These are phyloP conservation scores for Russula brevipes DNA, from an alignment of 768 basidiomycete species.

Conservation along the genomic window DNA sequence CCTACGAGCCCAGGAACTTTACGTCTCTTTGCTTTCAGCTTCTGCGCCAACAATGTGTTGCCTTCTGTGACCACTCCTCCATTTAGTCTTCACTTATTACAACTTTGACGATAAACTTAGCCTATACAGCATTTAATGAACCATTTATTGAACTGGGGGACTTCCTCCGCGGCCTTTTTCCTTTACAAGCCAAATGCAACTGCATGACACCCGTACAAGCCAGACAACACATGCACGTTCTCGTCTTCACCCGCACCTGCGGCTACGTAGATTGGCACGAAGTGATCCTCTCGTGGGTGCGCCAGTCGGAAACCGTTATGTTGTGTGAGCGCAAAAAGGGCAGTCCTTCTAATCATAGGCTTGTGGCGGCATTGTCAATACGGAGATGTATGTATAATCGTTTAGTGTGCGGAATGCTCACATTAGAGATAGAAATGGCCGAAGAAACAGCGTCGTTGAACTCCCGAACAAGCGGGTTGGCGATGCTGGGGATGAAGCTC, in stretches of 20 bases:
- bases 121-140: conserved; percentile 19
- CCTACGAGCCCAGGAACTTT: conserved; percentile 10
- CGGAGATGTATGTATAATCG: background rate
- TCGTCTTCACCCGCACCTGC: conserved; percentile 65
- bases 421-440: conserved; percentile 48
- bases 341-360: conserved; percentile 49
- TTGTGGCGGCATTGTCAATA: conserved; percentile 27
- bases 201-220: conserved; percentile 55
- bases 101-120: conserved; percentile 16
- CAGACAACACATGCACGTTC: conserved; percentile 44
- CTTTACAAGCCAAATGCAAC: conserved; percentile 55
- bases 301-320: conserved; percentile 60
- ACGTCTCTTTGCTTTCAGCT: conserved; percentile 6
- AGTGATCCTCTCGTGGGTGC: conserved; percentile 78
- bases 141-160: conserved; percentile 12
- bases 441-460: conserved; percentile 58
- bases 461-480: conserved; percentile 43
- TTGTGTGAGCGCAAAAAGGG: conserved; percentile 47
- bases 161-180: conserved; percentile 3
- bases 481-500: conserved; percentile 47
- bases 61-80: background rate
- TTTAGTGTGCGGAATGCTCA: conserved; percentile 32
- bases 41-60: background rate
- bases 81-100: conserved; percentile 9
- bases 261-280: conserved; percentile 73